A percentile compares a stretch with the other conserved stretches of the same genome.
Conservation (phyloP, 2,329 filamentous ascomycete species). For the Colletotrichum nymphaeae region DNA sequence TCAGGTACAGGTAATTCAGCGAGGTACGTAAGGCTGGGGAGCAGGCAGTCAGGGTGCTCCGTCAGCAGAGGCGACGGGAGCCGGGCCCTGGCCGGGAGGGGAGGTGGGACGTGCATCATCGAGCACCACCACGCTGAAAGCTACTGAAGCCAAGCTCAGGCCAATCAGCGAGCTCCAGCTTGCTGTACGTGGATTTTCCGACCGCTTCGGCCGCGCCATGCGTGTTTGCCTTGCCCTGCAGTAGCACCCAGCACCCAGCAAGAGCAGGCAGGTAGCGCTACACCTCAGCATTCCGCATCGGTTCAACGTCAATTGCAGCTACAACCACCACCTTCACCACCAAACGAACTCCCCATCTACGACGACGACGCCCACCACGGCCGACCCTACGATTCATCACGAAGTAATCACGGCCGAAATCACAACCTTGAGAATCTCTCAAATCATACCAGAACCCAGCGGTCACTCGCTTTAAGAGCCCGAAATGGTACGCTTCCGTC, state of each 20-base stretch:
- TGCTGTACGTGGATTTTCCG: constrained; percentile 34
- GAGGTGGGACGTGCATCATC: constrained; percentile 28
- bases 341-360: constrained; percentile 32
- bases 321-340: constrained; percentile 38
- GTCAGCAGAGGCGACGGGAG: constrained; percentile 28
- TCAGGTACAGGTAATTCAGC: neutral
- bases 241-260: constrained; percentile 32
- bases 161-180: constrained; percentile 37
- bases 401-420: neutral
- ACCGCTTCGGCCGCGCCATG: constrained; percentile 50
- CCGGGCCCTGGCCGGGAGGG: neutral
- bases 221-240: constrained; percentile 53
- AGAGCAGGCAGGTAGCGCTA: constrained; percentile 37
- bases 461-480: constrained; percentile 36
- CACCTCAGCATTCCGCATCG: constrained; percentile 42
- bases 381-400: constrained; percentile 17
- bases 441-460: constrained; percentile 9
- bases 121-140: constrained; percentile 18
- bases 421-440: neutral
- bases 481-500: constrained; percentile 37
- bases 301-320: constrained; percentile 35
- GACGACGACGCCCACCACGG: constrained; percentile 9
- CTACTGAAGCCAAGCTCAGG: constrained; percentile 33
- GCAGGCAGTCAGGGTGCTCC: constrained; percentile 34
- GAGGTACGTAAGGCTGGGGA: constrained; percentile 31